These are phyloP conservation scores for Pulveroboletus ravenelii DNA, from an alignment of 768 basidiomycete species.

Conservation along the genomic window DNA sequence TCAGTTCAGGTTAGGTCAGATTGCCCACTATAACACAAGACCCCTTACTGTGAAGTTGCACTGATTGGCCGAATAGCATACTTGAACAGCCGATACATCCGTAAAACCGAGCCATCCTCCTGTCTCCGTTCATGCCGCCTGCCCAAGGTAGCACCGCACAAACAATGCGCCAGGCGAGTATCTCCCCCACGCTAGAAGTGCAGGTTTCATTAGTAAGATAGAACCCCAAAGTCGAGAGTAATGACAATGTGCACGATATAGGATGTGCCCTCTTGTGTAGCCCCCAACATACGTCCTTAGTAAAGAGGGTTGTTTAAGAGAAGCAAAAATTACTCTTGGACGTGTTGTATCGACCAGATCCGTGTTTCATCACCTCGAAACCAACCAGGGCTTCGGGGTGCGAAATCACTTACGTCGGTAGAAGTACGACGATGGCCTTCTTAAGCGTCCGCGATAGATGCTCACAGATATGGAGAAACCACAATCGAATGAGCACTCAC, in stretches of 20 bases:
- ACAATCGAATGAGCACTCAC: constrained; percentile 43
- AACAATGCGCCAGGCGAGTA: constrained; percentile 64
- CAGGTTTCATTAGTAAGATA: constrained; percentile 18
- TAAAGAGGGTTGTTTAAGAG: constrained; percentile 87
- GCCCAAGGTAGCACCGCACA: constrained; percentile 82
- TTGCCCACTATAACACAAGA: neutral
- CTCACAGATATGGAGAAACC: neutral
- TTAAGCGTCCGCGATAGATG: constrained; percentile 60
- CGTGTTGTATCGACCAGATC: constrained; percentile 88
- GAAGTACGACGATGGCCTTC: constrained; percentile 84
- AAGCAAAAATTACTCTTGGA: constrained; percentile 63
- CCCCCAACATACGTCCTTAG: constrained; percentile 70
- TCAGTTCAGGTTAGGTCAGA: no score
- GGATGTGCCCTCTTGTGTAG: constrained; percentile 86
- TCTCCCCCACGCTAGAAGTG: constrained; percentile 49
- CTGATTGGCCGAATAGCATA: constrained; percentile 76
- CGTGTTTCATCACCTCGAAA: constrained; percentile 33
- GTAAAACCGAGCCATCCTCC: constrained; percentile 28
- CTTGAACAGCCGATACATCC: constrained; percentile 72
- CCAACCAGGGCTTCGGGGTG: constrained; percentile 55
- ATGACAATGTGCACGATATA: neutral
- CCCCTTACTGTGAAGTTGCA: constrained; percentile 55
- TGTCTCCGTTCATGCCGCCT: constrained; percentile 52
- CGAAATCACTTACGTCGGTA: constrained; percentile 46
- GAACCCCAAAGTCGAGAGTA: constrained; percentile 4